Percentiles rank a stretch among this genome's conserved stretches.
phyloP scores from a whole-genome alignment of 306 rosid species.

The Vachellia pachyceras region DNA sequence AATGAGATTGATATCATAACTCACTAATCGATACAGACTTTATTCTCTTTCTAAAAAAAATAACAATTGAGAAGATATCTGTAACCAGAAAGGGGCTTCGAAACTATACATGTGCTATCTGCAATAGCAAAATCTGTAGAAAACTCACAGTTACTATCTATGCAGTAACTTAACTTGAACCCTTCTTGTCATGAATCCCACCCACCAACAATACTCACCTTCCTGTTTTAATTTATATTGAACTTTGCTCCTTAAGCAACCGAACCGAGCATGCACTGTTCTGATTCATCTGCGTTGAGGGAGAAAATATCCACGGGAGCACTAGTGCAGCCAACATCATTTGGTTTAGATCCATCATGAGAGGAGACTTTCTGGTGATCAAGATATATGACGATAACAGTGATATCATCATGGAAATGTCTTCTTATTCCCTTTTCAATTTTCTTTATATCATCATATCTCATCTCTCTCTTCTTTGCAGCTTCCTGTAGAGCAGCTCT shows the following conservation, averaged over 20 bases:
- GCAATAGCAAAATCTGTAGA: conserved; percentile 60
- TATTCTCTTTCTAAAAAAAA: conserved; percentile 37
- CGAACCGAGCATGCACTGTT: conserved; percentile 33
- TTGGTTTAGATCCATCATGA: conserved; percentile 31
- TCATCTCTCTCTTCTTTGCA: conserved; percentile 77
- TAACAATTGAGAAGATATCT: conserved; percentile 46
- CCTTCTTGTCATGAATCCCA: conserved; percentile 7
- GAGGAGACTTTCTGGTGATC: conserved; percentile 53
- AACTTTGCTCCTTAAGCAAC: conserved; percentile 34
- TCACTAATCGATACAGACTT: conserved; percentile 47
- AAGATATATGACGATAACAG: conserved; percentile 70
- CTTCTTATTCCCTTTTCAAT: conserved; percentile 68
- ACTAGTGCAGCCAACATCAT: conserved; percentile 48
- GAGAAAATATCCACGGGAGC: conserved; percentile 79
- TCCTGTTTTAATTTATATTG: conserved; percentile 26
- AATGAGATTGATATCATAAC: conserved; percentile 7
- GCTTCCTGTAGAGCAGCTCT: conserved; percentile 69
- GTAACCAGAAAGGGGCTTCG: conserved; percentile 38
- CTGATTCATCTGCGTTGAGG: conserved; percentile 42
- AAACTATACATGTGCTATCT: conserved; percentile 56
- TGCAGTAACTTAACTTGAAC: conserved; percentile 39
- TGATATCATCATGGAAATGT: conserved; percentile 73
- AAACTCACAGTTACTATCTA: conserved; percentile 42
- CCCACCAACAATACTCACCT: conserved; percentile 35
- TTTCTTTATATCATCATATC: conserved; percentile 66